Conservation (phyloP, 768 basidiomycete genomes). For the Punctularia strigosozonata region DNA sequence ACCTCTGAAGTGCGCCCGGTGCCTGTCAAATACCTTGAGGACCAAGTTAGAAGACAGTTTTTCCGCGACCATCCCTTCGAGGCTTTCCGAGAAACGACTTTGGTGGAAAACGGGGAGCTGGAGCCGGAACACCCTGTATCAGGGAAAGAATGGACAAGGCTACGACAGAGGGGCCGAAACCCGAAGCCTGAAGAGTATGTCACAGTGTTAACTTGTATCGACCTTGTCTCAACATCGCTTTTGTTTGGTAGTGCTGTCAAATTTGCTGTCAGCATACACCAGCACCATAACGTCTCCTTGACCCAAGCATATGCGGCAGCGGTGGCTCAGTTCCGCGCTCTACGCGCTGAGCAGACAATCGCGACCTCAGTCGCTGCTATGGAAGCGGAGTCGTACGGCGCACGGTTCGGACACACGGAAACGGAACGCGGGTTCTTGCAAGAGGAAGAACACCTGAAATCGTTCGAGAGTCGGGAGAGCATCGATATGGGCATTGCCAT, state of each 20-base stretch:
- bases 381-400: constrained; percentile 74
- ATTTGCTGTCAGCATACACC: constrained; percentile 71
- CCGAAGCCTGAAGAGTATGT: constrained; percentile 88
- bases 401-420: constrained; percentile 46
- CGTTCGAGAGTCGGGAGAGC: constrained; percentile 44
- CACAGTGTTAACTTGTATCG: not conserved
- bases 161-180: constrained; percentile 73
- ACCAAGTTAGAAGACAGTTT: constrained; percentile 80
- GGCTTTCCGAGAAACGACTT: constrained; percentile 66
- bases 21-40: constrained; percentile 70
- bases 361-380: constrained; percentile 62
- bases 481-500: constrained; percentile 48
- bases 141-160: constrained; percentile 61
- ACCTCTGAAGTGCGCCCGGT: constrained; percentile 23
- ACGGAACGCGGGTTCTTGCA: constrained; percentile 48
- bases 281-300: constrained; percentile 48
- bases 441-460: constrained; percentile 49
- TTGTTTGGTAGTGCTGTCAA: constrained; percentile 49
- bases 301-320: constrained; percentile 73
- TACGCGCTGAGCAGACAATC: constrained; percentile 78
- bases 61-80: constrained; percentile 96
- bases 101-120: constrained; percentile 61
- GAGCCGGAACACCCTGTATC: constrained; percentile 41
- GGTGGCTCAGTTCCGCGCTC: constrained; percentile 75
- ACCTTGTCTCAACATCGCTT: constrained; percentile 7